phyloP scores from a whole-genome alignment of 1,284 basidiomycete genomes.

The Irpex lacteus region DNA sequence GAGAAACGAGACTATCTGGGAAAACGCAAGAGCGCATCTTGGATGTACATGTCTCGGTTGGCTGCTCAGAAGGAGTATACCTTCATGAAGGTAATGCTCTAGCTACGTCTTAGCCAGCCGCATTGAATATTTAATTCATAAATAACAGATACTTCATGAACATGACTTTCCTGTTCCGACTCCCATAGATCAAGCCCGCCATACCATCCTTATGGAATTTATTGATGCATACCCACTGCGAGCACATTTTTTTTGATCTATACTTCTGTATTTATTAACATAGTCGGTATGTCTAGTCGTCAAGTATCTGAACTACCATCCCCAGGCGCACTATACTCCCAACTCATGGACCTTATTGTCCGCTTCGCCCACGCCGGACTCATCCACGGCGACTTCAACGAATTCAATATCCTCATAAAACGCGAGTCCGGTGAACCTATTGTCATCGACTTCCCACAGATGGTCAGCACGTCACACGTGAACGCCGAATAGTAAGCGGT shows the following conservation, averaged over 20 bases:
- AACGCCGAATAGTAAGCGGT: constrained; percentile 87
- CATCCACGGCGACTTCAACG: constrained; percentile 99
- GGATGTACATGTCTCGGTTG: constrained; percentile 99
- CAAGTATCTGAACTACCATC: constrained; percentile 84
- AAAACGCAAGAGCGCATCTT: constrained; percentile 93
- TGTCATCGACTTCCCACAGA: constrained; percentile 99
- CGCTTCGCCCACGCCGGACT: constrained; percentile 91
- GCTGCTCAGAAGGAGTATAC: constrained; percentile 97
- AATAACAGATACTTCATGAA: constrained; percentile 80
- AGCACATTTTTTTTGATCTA: constrained; percentile 27
- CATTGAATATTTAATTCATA: too few relatives aligned
- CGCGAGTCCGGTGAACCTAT: constrained; percentile 81
- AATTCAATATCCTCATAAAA: constrained; percentile 96
- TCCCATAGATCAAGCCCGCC: constrained; percentile 92
- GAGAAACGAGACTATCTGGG: constrained; percentile 96
- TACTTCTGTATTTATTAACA: constrained; percentile 5
- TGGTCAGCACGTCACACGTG: constrained; percentile 96
- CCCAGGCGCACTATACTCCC: constrained; percentile 88
- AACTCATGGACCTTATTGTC: constrained; percentile 94
- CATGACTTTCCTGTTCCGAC: constrained; percentile 92
- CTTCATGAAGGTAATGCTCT: constrained; percentile 84
- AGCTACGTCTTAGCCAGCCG: too few relatives aligned
- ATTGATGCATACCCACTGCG: constrained; percentile 95
- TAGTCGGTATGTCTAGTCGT: constrained; percentile 50
- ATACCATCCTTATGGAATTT: constrained; percentile 95